phyloP scores from a whole-genome alignment of 305 asterid species.

The Solanum hybrid region DNA sequence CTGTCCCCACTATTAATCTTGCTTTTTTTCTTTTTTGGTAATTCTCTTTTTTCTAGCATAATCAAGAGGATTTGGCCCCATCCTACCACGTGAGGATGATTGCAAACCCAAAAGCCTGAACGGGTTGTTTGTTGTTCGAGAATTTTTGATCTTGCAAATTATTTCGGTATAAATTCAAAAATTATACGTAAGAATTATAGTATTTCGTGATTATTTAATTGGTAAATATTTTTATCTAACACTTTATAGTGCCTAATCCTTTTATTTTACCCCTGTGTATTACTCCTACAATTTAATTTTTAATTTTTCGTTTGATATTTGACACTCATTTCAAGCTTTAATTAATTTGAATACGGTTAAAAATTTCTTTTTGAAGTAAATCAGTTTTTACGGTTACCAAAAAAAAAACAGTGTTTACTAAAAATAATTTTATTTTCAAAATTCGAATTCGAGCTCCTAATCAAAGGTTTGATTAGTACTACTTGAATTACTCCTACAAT shows the following conservation, averaged over 20 bases:
- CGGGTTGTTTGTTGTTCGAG: background rate
- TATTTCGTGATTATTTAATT: too few species aligned
- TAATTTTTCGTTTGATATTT: background rate
- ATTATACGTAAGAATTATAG: too few species aligned
- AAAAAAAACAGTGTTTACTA: background rate
- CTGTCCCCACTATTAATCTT: background rate
- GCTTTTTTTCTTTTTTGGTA: background rate
- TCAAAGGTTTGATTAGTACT: background rate
- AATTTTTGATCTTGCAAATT: too few species aligned
- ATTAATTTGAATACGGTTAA: background rate
- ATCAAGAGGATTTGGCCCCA: background rate
- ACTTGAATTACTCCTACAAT: background rate
- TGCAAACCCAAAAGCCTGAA: background rate
- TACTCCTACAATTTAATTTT: background rate
- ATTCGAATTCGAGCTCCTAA: background rate
- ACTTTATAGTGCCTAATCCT: background rate
- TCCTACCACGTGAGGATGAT: background rate
- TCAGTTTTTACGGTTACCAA: background rate
- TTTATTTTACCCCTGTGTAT: background rate
- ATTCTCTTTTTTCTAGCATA: background rate
- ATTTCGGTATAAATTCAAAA: too few species aligned
- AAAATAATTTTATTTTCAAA: background rate
- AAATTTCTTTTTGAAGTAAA: background rate
- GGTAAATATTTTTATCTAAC: too few species aligned
- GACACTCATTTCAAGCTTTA: background rate